phyloP scores from a whole-genome alignment of 2,329 filamentous ascomycete genomes.

The Alternaria sp. region DNA sequence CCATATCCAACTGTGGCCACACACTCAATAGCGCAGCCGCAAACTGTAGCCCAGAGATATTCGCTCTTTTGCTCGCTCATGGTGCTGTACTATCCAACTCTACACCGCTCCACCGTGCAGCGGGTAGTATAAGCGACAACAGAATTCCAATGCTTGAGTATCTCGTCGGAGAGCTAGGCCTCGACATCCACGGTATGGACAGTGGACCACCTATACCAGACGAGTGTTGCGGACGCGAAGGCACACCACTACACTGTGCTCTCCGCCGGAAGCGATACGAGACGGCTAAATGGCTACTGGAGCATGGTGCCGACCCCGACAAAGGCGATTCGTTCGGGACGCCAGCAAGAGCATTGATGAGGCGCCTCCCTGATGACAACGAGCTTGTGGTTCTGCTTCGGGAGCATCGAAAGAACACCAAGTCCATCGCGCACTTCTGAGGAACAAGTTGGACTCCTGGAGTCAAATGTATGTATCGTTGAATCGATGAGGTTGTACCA shows the following conservation, averaged over 20 bases:
- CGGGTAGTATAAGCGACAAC: neutral
- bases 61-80: neutral
- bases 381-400: neutral
- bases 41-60: neutral
- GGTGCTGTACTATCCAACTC: neutral
- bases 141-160: constrained; percentile 15
- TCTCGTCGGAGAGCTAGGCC: constrained; percentile 3
- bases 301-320: constrained; percentile 17
- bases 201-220: neutral
- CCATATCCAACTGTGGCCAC: neutral
- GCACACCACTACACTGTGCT: constrained; percentile 5
- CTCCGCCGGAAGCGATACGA: constrained; percentile 4
- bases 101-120: neutral
- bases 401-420: neutral
- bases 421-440: neutral
- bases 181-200: constrained; percentile 7
- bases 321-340: neutral
- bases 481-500: neutral
- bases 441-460: neutral
- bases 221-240: neutral
- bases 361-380: neutral
- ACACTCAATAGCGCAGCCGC: neutral
- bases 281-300: constrained; percentile 15
- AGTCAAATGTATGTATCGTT: neutral
- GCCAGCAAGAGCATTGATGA: neutral